Conservation (phyloP, 139 green algal genomes). For the Zygnema cylindricum region DNA sequence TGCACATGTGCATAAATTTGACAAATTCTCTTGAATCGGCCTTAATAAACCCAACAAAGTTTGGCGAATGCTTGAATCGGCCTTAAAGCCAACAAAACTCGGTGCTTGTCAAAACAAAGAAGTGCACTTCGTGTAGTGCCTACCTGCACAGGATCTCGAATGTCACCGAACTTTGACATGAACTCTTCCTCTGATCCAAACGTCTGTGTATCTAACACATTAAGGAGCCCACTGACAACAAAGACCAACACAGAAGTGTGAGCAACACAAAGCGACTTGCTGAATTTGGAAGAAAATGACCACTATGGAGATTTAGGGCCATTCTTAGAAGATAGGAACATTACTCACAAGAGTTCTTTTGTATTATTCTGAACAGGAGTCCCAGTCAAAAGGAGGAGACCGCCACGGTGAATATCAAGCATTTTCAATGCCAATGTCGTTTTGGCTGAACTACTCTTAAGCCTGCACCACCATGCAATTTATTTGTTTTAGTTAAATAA, state of each 20-base stretch:
- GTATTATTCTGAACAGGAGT: conserved; percentile 97
- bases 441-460: conserved; percentile 41
- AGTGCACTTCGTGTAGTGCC: background rate
- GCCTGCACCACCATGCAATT: no score
- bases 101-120: background rate
- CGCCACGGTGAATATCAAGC: conserved; percentile 68
- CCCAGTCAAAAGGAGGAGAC: conserved; percentile 89
- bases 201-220: conserved; percentile 76
- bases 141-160: conserved; percentile 30
- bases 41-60: no score
- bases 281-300: no score
- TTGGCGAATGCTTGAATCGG: no score
- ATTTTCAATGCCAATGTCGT: conserved; percentile 69
- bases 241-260: conserved; percentile 51
- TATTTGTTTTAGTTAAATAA: no score
- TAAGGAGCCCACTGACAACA: conserved; percentile 71
- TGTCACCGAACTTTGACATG: conserved; percentile 65
- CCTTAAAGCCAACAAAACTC: no score
- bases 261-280: no score
- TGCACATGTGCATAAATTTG: conserved; percentile 10
- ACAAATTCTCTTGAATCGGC: no score
- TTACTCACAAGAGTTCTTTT: conserved; percentile 76
- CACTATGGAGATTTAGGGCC: no score
- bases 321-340: conserved; percentile 9
- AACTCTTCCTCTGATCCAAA: conserved; percentile 76